Evolutionary conservation across 768 basidiomycete genomes (phyloP).

Genomic region (Galerina marginata): DNA sequence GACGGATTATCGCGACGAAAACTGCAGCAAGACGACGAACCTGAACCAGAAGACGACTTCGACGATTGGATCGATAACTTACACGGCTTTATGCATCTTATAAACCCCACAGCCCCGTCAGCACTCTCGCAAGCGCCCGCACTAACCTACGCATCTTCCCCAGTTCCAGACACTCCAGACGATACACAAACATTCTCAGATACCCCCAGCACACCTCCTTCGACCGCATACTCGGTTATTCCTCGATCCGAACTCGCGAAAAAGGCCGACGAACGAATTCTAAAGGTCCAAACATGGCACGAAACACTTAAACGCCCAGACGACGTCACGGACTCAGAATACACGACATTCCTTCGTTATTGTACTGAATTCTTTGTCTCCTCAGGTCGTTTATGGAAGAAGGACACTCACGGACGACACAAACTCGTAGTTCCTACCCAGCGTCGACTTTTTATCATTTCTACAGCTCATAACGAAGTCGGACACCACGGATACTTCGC

Average conservation of each 20-base stretch:
- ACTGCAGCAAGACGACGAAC: constrained; percentile 16
- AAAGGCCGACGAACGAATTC: constrained; percentile 15
- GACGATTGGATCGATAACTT: constrained; percentile 20
- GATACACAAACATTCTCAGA: too few species aligned
- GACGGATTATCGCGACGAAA: constrained; percentile 34
- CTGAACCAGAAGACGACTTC: constrained; percentile 14
- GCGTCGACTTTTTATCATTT: constrained; percentile 23
- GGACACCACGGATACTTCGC: constrained; percentile 34
- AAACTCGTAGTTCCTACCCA: constrained; percentile 28
- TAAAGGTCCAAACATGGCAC: constrained; percentile 12
- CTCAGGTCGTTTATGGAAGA: constrained; percentile 24
- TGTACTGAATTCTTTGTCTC: constrained; percentile 25
- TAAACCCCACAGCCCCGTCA: constrained; percentile 9
- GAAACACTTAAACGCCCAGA: constrained; percentile 4
- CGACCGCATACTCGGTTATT: constrained; percentile 12
- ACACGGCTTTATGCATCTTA: constrained; percentile 19
- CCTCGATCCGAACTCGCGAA: constrained; percentile 7
- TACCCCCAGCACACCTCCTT: too few species aligned
- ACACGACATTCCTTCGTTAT: constrained; percentile 21
- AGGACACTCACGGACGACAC: constrained; percentile 22
- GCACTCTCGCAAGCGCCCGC: not conserved
- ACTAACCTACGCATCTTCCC: not conserved
- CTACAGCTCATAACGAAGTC: constrained; percentile 28
- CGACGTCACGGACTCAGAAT: constrained; percentile 16
- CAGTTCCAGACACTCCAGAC: too few species aligned